Percentiles rank a stretch among this genome's conserved stretches.
These are phyloP conservation scores for Solanum ossicruentum DNA, from an alignment of 257 asterid species.

Conservation along the genomic window DNA sequence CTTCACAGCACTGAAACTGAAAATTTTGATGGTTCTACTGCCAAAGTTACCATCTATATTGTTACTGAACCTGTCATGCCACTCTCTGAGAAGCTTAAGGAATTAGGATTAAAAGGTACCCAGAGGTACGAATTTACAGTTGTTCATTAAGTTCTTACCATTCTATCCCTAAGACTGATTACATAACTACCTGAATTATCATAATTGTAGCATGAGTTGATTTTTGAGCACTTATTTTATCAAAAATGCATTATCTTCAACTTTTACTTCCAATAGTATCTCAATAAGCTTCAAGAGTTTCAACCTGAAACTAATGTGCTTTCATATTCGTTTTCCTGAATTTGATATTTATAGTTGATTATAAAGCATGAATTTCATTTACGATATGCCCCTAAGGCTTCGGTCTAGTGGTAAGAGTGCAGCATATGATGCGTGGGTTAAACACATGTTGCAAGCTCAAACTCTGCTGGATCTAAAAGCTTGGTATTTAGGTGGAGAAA, in stretches of 20 bases:
- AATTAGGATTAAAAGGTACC: slow-evolving; percentile 74
- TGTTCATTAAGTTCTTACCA: slow-evolving; percentile 1
- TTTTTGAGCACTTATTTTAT: background rate
- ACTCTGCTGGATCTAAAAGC: background rate
- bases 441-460: background rate
- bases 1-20: slow-evolving; percentile 94
- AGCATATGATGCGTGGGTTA: background rate
- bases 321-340: background rate
- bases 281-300: background rate
- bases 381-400: background rate
- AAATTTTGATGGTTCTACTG: slow-evolving; percentile 58
- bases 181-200: background rate
- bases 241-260: background rate
- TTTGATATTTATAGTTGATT: background rate
- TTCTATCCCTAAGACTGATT: background rate
- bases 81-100: slow-evolving; percentile 87
- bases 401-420: background rate
- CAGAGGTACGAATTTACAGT: slow-evolving; percentile 47
- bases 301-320: background rate
- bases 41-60: slow-evolving; percentile 77
- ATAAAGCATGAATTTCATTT: background rate
- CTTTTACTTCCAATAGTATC: background rate
- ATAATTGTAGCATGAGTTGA: background rate
- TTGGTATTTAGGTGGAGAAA: background rate
- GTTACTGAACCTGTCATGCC: slow-evolving; percentile 99